These are phyloP conservation scores for Sarocladium brachiariae DNA, from an alignment of 2,329 filamentous ascomycete species.

Conservation along the genomic window DNA sequence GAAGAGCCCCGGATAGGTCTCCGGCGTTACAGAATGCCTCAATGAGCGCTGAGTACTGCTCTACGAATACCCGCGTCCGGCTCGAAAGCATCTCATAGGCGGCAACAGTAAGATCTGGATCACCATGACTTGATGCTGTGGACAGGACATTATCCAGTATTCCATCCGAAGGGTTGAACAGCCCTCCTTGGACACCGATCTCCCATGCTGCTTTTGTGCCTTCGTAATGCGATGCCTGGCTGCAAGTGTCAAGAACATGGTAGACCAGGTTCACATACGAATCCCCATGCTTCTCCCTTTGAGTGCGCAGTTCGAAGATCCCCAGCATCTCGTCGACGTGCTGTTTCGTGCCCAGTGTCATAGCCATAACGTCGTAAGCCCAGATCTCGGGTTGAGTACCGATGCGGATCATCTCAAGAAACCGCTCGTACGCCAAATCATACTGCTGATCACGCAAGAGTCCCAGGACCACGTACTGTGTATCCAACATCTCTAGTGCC, in stretches of 20 bases:
- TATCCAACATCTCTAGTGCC: conserved; percentile 38
- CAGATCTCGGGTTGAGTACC: conserved; percentile 52
- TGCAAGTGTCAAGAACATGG: conserved; percentile 70
- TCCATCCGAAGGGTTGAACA: conserved; percentile 45
- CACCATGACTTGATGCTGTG: conserved; percentile 61
- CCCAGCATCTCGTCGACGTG: conserved; percentile 73
- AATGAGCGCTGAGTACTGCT: conserved; percentile 76
- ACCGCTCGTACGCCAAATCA: conserved; percentile 67
- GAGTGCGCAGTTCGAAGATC: conserved; percentile 54
- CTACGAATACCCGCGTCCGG: conserved; percentile 44
- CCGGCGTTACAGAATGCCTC: conserved; percentile 57
- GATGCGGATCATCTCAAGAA: conserved; percentile 56
- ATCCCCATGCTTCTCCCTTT: conserved; percentile 24
- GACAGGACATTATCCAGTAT: conserved; percentile 63
- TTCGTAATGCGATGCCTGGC: conserved; percentile 53
- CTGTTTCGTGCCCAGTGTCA: conserved; percentile 61
- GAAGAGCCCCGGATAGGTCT: conserved; percentile 60
- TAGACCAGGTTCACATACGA: conserved; percentile 53
- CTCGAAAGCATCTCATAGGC: conserved; percentile 48
- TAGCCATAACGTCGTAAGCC: conserved; percentile 73
- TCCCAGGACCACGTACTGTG: conserved; percentile 61
- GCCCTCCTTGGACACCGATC: conserved; percentile 43
- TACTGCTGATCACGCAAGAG: conserved; percentile 75
- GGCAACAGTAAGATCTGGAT: conserved; percentile 61
- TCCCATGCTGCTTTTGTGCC: conserved; percentile 68